These are phyloP conservation scores for Torulaspora indica DNA, from an alignment of 805 yeast genomes.

Conservation along the genomic window DNA sequence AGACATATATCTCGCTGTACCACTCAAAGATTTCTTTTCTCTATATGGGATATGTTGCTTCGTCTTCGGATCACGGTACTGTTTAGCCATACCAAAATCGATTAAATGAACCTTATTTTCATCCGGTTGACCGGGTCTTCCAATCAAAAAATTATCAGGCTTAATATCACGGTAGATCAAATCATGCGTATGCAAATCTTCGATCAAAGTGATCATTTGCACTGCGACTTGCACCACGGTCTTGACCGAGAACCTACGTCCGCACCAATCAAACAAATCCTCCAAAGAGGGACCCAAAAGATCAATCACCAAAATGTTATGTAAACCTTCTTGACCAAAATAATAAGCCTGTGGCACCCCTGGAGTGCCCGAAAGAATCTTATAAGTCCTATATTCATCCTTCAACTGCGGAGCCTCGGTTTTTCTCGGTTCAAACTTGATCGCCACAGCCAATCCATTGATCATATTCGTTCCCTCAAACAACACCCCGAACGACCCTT, in stretches of 20 bases:
- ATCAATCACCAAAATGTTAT: slow-evolving; percentile 90
- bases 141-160: slow-evolving; percentile 94
- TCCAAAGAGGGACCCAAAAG: slow-evolving; percentile 92
- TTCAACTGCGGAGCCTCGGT: slow-evolving; percentile 96
- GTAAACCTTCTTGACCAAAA: slow-evolving; percentile 97
- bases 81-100: slow-evolving; percentile 98
- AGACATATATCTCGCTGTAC: slow-evolving; percentile 98
- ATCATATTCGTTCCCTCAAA: slow-evolving; percentile 93
- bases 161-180: slow-evolving; percentile 94
- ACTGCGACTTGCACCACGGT: slow-evolving; percentile 91
- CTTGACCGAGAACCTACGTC: slow-evolving; percentile 78
- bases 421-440: slow-evolving; percentile 94
- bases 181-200: slow-evolving; percentile 82
- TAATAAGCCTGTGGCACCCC: slow-evolving; percentile 97
- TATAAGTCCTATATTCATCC: slow-evolving; percentile 95
- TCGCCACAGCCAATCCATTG: slow-evolving; percentile 90
- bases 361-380: slow-evolving; percentile 69
- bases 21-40: slow-evolving; percentile 91
- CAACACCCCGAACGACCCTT: slow-evolving; percentile 96
- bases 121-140: slow-evolving; percentile 77
- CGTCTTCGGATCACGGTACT: slow-evolving; percentile 93
- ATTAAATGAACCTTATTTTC: slow-evolving; percentile 85
- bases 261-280: slow-evolving; percentile 98
- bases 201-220: slow-evolving; percentile 87
- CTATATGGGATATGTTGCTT: slow-evolving; percentile 94